Base-by-base conservation (phyloP, 2,329 filamentous ascomycete species). In the Calycina herbarum region DNA sequence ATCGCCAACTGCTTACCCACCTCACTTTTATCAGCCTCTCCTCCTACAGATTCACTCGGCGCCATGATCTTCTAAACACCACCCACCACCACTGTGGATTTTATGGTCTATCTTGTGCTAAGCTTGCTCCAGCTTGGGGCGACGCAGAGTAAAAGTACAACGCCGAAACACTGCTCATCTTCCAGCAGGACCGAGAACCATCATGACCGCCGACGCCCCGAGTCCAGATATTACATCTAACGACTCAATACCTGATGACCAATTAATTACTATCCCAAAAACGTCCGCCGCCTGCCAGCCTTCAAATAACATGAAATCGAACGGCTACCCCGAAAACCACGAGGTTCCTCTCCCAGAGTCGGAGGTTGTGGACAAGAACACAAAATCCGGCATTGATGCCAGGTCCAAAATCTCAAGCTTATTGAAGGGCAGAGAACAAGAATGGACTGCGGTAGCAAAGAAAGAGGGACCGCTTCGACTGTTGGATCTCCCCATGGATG, bases 401-500 rank as follows among this genome's bases (percentile, higher is more conserved):
- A 75, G 60, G 59, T 69, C 69, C 11, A 76, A 71, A 64, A 73
- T 79, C 27, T 78, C 79, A 59, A 82, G 78, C 66, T 76, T 82
- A 59, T 77, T 84, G 66, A 86, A 85, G 74, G 77, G 87, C 82
- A 78, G 90, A 83, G 74, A 91, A 79, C 76, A 86, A 82, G 81
- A 90, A 89, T 76, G 85, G 86, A 80, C 90, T 85, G 77, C 86
- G 81, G 77, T 91, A 80, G 75, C 86, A 81, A 75, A 81, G 63
- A 82, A 80, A 69, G 83, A 82, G 67, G 81, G 82, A 48, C 87
- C 88, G 29, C 80, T 93, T 67, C 83, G 82, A 42, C 80, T 95
- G 59, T 81, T 95, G 31, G 90, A 94, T 74, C 82, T 95, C 24
- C 92, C 92, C 0, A 82, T 93, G 66, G 92, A 95, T 75, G 84